A percentile compares a stretch with the other conserved stretches of the same genome.
Conservation (phyloP, 2,329 filamentous ascomycete genomes). For the Aspergillus tamarii region DNA sequence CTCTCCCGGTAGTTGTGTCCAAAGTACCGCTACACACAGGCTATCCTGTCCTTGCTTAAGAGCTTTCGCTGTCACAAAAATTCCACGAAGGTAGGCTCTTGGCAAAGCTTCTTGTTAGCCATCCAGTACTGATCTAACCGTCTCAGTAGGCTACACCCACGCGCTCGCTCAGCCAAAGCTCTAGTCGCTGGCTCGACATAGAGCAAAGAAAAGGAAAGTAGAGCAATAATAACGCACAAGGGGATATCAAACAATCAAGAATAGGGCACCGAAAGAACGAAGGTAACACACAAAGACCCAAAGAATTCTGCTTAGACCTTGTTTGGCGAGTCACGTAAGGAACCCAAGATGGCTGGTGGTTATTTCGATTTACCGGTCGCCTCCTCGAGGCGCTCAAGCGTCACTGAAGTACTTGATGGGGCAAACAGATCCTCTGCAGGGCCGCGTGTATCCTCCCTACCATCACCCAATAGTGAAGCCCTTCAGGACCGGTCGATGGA, state of each 20-base stretch:
- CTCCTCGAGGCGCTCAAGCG: constrained; percentile 30
- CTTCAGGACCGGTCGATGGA: constrained; percentile 23
- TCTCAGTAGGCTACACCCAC: constrained; percentile 18
- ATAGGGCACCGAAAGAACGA: neutral
- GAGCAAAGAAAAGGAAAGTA: constrained; percentile 1
- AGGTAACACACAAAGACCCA: constrained; percentile 18
- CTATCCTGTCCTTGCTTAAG: constrained; percentile 18
- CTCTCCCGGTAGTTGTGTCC: constrained; percentile 10
- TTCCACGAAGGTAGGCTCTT: constrained; percentile 18
- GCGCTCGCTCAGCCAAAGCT: neutral
- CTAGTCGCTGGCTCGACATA: neutral
- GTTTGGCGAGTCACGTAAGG: constrained; percentile 13
- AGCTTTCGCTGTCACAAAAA: constrained; percentile 15
- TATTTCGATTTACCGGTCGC: constrained; percentile 37
- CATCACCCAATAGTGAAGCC: constrained; percentile 28
- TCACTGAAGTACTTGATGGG: constrained; percentile 28
- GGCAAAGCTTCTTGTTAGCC: neutral
- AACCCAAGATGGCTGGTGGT: constrained; percentile 35
- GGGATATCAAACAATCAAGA: neutral
- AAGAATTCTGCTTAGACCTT: constrained; percentile 10
- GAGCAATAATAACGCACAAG: neutral
- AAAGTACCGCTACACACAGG: constrained; percentile 13
- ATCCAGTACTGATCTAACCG: constrained; percentile 19
- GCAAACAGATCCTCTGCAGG: constrained; percentile 26
- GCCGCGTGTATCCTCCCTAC: constrained; percentile 30